These are phyloP conservation scores for Fraxinus paxiana DNA, from an alignment of 305 asterid genomes.

Conservation along the genomic window DNA sequence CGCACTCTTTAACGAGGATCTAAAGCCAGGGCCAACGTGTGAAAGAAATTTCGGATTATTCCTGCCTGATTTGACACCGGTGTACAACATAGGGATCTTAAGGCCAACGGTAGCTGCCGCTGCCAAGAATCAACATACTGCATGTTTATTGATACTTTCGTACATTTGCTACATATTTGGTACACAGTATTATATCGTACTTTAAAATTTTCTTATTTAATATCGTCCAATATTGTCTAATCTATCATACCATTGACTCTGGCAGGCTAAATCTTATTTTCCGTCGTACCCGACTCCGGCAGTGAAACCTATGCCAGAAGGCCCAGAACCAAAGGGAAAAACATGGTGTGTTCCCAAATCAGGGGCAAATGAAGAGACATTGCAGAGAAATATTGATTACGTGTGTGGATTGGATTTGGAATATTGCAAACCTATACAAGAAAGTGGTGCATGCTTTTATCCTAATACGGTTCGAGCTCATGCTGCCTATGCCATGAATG, in stretches of 20 bases:
- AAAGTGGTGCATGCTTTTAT: constrained; percentile 33
- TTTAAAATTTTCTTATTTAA: background rate
- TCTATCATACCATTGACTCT: background rate
- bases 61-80: constrained; percentile 54
- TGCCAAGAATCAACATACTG: constrained; percentile 24
- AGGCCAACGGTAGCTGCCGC: constrained; percentile 40
- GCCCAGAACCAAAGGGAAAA: constrained; percentile 9
- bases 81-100: constrained; percentile 54
- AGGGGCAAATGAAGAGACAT: constrained; percentile 28
- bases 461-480: constrained; percentile 43
- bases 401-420: constrained; percentile 39
- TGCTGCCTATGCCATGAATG: constrained; percentile 48
- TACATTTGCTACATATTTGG: constrained; percentile 36
- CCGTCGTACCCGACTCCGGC: constrained; percentile 22
- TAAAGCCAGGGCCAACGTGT: constrained; percentile 61
- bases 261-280: constrained; percentile 38
- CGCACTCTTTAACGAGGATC: constrained; percentile 59
- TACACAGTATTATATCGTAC: background rate
- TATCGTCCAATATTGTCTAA: background rate
- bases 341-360: constrained; percentile 34
- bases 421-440: constrained; percentile 36
- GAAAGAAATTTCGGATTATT: constrained; percentile 73
- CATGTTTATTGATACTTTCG: constrained; percentile 27
- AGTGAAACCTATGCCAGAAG: constrained; percentile 10
- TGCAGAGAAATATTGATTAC: constrained; percentile 39